Conservation (phyloP, 73 alveolate species). For the Paramecium caudatum region DNA sequence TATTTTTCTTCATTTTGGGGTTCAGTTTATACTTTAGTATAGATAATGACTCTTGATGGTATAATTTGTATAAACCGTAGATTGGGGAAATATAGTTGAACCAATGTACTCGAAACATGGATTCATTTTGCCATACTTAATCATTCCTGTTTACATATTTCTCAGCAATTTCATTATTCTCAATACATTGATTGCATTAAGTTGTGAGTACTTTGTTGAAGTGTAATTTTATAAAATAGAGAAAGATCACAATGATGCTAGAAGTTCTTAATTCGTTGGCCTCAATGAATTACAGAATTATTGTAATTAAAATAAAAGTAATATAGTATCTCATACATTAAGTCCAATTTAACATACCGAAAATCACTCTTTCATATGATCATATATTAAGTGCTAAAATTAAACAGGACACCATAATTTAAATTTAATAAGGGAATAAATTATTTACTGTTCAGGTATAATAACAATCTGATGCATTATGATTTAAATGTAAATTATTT, state of each 20-base stretch:
- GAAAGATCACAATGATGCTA: background rate
- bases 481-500: slow-evolving; percentile 18
- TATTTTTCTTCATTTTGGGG: slow-evolving; percentile 65
- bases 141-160: background rate
- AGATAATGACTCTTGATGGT: slow-evolving; percentile 67
- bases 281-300: slow-evolving; percentile 36
- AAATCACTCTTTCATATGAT: background rate
- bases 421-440: background rate
- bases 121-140: background rate
- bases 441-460: background rate
- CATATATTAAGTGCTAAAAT: background rate
- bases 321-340: background rate
- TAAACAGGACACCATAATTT: background rate
- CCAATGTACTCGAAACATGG: slow-evolving; percentile 50
- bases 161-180: slow-evolving; percentile 44
- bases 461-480: slow-evolving; percentile 54
- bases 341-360: slow-evolving; percentile 3
- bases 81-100: slow-evolving; percentile 50
- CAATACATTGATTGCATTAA: slow-evolving; percentile 60
- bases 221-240: slow-evolving; percentile 5
- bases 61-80: background rate
- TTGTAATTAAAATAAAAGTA: slow-evolving; percentile 58
- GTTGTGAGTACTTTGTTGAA: slow-evolving; percentile 68
- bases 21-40: background rate
- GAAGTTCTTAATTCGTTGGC: slow-evolving; percentile 40